Base-by-base conservation (phyloP, 148 eudicot species). In the Polygonum aviculare region DNA sequence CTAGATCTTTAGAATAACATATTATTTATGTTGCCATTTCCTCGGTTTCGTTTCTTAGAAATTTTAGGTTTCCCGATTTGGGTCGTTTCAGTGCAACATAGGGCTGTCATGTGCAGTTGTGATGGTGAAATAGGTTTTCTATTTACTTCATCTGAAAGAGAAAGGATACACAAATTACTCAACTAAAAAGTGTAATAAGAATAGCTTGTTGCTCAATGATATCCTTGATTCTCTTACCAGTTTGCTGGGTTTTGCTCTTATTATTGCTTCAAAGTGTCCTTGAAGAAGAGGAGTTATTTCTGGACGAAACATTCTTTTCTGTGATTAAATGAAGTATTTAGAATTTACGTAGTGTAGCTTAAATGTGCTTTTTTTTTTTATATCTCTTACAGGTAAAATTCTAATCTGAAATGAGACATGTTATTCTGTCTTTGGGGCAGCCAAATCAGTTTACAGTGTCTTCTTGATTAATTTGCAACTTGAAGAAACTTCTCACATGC, bases 391-490 rank as follows among this genome's bases (percentile, higher is more conserved):
- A 73, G 75, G 74, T 39, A 47, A 73, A 1, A 48, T 73, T 73
- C 4, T 40, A 48, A 73, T 57, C 57, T 73, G 59, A 51, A 31
- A 15, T 19, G 38, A 19, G 40, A 44, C 7, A 51, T 38, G 7
- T 15, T 73, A 31, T 48, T 44, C 35, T 22, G 36, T 33, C 22
- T 41, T 48, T 18, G 57, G 31, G 21, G n/a, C 57, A 48, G 21
- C 75, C 22, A 1, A 47, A 10, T 48, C 2, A 7, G 39, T 12
- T 22, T 5, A 26, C 48, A 48, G 36, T 73, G 57, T 47, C 36
- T 7, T 48, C 52, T 48, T 73, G 19, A 73, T 45, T 8, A 72
- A 44, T 83, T 77, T 83, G 88, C 72, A 75, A 84, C 2, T 86
- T 72, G 70, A 31, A 35, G 9, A 15, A 67, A 14, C 5, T 36